Percentiles rank a stretch among this genome's conserved stretches.
Conservation (phyloP, 2,329 filamentous ascomycete genomes). For the Ophiocordyceps camponoti-leonardi region DNA sequence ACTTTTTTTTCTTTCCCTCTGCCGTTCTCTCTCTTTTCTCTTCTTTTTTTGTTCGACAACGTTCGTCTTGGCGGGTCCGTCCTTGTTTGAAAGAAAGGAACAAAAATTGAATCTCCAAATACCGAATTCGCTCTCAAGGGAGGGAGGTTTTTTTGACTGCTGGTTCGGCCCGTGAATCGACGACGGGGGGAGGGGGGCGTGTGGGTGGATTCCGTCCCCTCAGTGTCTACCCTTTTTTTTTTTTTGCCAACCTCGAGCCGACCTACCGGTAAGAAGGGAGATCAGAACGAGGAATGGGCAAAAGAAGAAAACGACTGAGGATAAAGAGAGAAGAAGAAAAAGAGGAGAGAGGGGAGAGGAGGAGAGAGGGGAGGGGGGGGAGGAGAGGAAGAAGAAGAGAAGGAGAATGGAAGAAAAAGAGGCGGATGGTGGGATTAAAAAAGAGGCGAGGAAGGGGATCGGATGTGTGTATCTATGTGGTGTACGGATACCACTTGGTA, state of each 20-base stretch:
- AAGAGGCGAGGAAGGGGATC: constrained; percentile 31
- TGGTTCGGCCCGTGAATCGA: constrained; percentile 24
- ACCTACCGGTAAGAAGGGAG: constrained; percentile 5
- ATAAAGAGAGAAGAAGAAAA: constrained; percentile 15
- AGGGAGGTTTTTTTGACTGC: constrained; percentile 3
- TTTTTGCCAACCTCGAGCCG: neutral
- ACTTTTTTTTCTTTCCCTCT: too few relatives aligned
- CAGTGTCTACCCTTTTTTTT: too few relatives aligned
- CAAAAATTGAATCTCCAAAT: neutral
- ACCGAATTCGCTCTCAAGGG: constrained; percentile 10
- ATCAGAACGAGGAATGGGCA: constrained; percentile 20
- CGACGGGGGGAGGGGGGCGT: constrained; percentile 6
- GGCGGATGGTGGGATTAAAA: constrained; percentile 11
- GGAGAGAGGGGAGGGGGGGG: constrained; percentile 20
- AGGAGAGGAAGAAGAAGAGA: constrained; percentile 12
- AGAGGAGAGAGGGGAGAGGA: too few relatives aligned
- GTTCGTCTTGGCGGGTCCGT: constrained; percentile 9
- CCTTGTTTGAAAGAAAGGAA: too few relatives aligned
- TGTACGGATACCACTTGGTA: too few relatives aligned
- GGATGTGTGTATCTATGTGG: constrained; percentile 6
- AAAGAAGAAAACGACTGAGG: constrained; percentile 14
- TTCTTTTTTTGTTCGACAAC: constrained; percentile 4
- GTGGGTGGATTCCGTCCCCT: neutral
- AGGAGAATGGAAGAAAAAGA: constrained; percentile 11
- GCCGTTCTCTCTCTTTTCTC: neutral